Base-by-base conservation (phyloP, 139 green algal species). In the Tetradesmus obliquus region DNA sequence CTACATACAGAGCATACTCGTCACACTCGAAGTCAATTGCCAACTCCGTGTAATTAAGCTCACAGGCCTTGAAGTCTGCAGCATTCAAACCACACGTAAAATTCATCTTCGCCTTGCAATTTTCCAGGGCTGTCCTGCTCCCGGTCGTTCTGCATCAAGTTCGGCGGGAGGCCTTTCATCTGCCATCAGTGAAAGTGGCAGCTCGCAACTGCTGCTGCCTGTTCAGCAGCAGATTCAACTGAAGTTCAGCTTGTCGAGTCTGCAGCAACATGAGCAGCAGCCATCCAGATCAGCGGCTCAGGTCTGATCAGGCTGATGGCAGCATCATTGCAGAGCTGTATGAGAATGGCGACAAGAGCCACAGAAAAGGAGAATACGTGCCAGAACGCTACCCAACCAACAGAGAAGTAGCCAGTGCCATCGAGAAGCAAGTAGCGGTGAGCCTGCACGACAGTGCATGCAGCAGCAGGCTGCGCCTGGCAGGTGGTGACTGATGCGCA, bases 371-470 rank as follows among this genome's bases (percentile, higher is more conserved):
- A 8, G 76, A 93, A 7, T 20, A 58, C 9, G 22, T 88, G 1
- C 85, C 92, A 8, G 89, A 94, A 55, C 92, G 91, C 66, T 89
- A 93, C 53, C 95, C 95, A 2, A 94, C 94, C 15, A 96, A 97
- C 55, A 94, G 95, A 91, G 94, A 96, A 53, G 88, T 96, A 32
- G 95, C 94, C 2, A 94, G 95, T n/a, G 95, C 94, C 0, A 94
- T 97, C 71, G 92, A 96, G 92, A 91, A 97, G 82, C 95, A 95
- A 93, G 94, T 97, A 7, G 93, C 94, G 91, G 95, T 96, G 45
- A 88, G 93, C 5, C 53, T 69, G 17, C 54, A 69, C 10, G 66
- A 86, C 12, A 20, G 5, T 53, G 10, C 58, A 19, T 72, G 45
- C 5, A 51, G 20, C 60, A n/a, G 76, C 32, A 53, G 71, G 71